A percentile compares a stretch with the other conserved stretches of the same genome.
These are phyloP conservation scores for Spathaspora gorwiae DNA, from an alignment of 805 yeast species.

Conservation along the genomic window DNA sequence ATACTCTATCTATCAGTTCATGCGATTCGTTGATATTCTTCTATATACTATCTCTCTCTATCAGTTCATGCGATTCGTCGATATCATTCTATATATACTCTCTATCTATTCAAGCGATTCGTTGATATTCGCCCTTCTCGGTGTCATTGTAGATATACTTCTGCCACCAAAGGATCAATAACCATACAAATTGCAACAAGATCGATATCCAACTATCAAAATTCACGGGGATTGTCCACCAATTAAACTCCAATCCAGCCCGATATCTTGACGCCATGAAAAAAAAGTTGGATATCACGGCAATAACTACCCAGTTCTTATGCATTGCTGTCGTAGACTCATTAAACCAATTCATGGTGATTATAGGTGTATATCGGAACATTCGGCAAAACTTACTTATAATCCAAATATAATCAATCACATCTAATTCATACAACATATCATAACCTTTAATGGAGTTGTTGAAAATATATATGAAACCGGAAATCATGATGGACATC, in stretches of 20 bases:
- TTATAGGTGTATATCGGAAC: slow-evolving; percentile 36
- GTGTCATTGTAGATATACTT: no score
- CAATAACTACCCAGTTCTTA: slow-evolving; percentile 5
- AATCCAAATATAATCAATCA: slow-evolving; percentile 39
- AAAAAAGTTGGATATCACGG: not conserved
- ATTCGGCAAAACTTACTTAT: slow-evolving; percentile 18
- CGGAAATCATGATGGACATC: slow-evolving; percentile 1
- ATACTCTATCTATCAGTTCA: no score
- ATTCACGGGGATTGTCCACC: slow-evolving; percentile 20
- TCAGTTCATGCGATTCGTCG: no score
- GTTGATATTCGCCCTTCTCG: no score
- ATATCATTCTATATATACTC: no score
- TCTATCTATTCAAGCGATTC: no score
- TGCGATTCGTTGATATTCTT: no score
- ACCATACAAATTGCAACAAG: not conserved
- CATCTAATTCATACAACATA: slow-evolving; percentile 32
- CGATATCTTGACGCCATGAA: not conserved
- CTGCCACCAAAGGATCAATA: not conserved
- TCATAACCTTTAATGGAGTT: not conserved
- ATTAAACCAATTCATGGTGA: slow-evolving; percentile 36
- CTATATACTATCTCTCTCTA: no score
- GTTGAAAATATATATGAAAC: slow-evolving; percentile 5
- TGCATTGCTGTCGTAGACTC: slow-evolving; percentile 18
- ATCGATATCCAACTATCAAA: slow-evolving; percentile 11
- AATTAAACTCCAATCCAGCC: slow-evolving; percentile 1